A percentile compares a stretch with the other conserved stretches of the same genome.
Conservation (phyloP, 495 filamentous ascomycete species). For the Annulohypoxylon stygium region DNA sequence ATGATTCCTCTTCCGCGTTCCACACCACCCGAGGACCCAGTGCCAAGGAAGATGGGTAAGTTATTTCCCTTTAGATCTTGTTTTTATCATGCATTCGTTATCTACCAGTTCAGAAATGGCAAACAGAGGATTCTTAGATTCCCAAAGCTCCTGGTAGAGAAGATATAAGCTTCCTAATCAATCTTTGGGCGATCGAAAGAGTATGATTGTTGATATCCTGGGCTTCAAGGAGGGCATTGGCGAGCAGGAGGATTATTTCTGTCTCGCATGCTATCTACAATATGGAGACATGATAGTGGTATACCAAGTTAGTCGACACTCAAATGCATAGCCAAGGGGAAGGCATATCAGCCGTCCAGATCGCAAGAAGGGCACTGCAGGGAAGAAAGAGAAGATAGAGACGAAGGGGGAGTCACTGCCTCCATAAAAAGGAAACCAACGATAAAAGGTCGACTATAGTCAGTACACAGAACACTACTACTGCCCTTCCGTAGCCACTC, state of each 20-base stretch:
- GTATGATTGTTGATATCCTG: constrained; percentile 39
- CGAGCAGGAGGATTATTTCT: constrained; percentile 38
- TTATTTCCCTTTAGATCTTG: constrained; percentile 53
- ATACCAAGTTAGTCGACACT: constrained; percentile 47
- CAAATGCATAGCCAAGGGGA: constrained; percentile 45
- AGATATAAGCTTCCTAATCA: constrained; percentile 8
- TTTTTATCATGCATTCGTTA: constrained; percentile 45
- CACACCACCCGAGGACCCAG: constrained; percentile 66
- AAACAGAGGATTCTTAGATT: constrained; percentile 22
- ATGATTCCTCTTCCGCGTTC: constrained; percentile 47
- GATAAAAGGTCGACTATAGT: constrained; percentile 55
- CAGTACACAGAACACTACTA: constrained; percentile 53
- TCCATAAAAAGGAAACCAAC: constrained; percentile 49
- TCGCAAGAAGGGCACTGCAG: constrained; percentile 46
- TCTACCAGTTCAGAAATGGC: constrained; percentile 28
- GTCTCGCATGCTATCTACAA: constrained; percentile 43
- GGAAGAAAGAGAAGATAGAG: constrained; percentile 38
- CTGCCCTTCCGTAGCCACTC: constrained; percentile 61
- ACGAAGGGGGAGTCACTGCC: constrained; percentile 46
- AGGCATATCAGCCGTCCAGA: constrained; percentile 37
- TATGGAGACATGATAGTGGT: constrained; percentile 42
- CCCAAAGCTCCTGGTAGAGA: constrained; percentile 19
- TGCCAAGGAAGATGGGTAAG: constrained; percentile 99
- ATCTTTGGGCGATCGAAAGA: constrained; percentile 25
- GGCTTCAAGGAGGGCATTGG: constrained; percentile 31